Base-by-base conservation (phyloP, 1,139 yeast species). In the Debaryomycetaceae sp. region DNA sequence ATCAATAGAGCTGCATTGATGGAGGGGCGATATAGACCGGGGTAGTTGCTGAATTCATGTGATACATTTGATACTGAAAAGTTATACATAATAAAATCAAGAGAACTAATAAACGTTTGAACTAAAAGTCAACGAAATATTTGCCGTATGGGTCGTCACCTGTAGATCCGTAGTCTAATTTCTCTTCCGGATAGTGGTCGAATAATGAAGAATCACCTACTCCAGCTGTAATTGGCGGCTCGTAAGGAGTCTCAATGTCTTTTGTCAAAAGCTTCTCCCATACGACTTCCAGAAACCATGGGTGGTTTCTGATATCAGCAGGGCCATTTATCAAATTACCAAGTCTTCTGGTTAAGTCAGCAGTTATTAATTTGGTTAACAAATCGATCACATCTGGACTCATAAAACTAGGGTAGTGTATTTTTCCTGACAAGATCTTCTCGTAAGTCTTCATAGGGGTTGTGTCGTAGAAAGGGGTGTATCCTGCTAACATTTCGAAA, bases 371-470 rank as follows among this genome's bases (percentile, higher is more conserved):
- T 44, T 74, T 75, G 36, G 65, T 62, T 46, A 80, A 65, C 49
- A 80, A 67, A 49, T 79, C 79, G 34, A 75, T 63, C 2, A 77
- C 81, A 50, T 80, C 84, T 3, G 76, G 69, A 38, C 76, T 74
- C 54, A 80, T 66, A 53, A 70, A 75, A 46, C 69, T 66, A 9
- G 84, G 84, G 50, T 67, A 78, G 47, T 67, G 74, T 40, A 79
- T 68, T 41, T 77, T 73, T 36, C 83, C 81, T 39, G 72, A 70
- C 41, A 78, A 69, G 47, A 80, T 80, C 54, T 79, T 80, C 55
- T 80, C 84, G 58, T 80, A 80, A 23, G 84, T 80, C 56, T 79
- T 79, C 80, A 80, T 78, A 11, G 84, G 84, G 1, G 83, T 76
- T 22, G 80, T 70, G 55, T 80, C 84, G 56, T 79, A 80, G 55